Base-by-base conservation (phyloP, 805 yeast species). In the Metschnikowia matae region DNA sequence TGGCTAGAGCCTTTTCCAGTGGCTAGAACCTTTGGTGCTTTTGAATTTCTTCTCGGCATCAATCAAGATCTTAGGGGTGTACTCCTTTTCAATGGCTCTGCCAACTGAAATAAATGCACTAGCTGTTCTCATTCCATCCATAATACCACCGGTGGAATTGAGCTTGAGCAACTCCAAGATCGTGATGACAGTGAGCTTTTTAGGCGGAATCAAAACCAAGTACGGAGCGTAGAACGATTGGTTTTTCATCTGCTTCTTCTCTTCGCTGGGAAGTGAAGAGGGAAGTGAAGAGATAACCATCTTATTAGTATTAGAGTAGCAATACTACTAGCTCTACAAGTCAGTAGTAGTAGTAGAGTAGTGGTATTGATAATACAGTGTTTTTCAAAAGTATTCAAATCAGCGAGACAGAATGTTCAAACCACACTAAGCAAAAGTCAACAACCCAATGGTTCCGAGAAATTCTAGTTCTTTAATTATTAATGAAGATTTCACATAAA, bases 61-160 rank as follows among this genome's bases (percentile, higher is more conserved):
- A 52, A 85, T 67, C 43, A 87, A 67, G 56, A 77, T 75, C 59
- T 86, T 89, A 0, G 95, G 79, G 57, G 85, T 80, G 64, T 85
- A 88, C 65, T 94, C 98, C 58, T 83, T 68, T 63, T 92, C 97
- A 20, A 92, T 75, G 11, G 96, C 90, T 56, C 78, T 82, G 7
- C 97, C 96, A 4, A 92, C 89, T 0, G 87, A 75, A 17, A 86
- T 71, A 14, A 90, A 88, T 0, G 95, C 90, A 56, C 88, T 77
- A 0, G 96, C 88, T 0, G 92, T 84, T 58, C 91, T 78, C 81
- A 89, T 83, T 38, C 96, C 97, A 54, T 87, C 89, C 11, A 78
- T 74, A 31, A 83, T 78, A 37, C 90, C 95, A 36, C 88, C 85
- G 2, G 91, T 82, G 3, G 90, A 80, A 54, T 85, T 82, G 48